Conservation (phyloP, 257 asterid genomes). For the Salvia miltiorrhiza region DNA sequence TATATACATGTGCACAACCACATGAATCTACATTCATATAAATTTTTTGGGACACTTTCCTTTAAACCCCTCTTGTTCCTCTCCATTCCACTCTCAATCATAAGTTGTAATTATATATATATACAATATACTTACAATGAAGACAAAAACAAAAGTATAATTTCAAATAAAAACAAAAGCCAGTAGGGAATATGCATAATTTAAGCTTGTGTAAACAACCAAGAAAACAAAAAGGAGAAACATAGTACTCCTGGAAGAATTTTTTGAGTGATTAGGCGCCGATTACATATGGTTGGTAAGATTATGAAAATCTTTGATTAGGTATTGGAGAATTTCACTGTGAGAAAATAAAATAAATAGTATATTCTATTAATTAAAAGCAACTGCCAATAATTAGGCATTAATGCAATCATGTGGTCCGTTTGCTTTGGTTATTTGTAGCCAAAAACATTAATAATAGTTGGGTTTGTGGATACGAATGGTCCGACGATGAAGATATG, state of each 20-base stretch:
- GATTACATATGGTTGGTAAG: constrained; percentile 27
- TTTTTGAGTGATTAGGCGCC: constrained; percentile 5
- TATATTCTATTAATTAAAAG: too few species aligned
- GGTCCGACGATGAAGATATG: background rate
- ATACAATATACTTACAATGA: background rate
- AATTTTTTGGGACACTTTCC: constrained; percentile 3
- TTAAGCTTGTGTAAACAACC: background rate
- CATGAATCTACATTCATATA: background rate
- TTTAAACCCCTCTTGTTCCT: constrained; percentile 3
- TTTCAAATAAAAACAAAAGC: background rate
- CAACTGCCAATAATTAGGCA: constrained; percentile 14
- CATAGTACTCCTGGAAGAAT: constrained; percentile 31
- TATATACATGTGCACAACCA: constrained; percentile 30
- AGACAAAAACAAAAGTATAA: background rate
- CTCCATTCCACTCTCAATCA: background rate
- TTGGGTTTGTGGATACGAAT: background rate
- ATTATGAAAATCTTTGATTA: constrained; percentile 27
- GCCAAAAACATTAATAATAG: background rate
- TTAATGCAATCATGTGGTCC: constrained; percentile 28
- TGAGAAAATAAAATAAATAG: background rate
- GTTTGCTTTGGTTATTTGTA: background rate
- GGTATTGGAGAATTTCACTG: constrained; percentile 16
- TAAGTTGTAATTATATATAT: background rate
- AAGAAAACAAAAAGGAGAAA: background rate
- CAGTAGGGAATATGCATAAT: background rate